Conservation (phyloP, 2,329 filamentous ascomycete genomes). For the Diplodia corticola region DNA sequence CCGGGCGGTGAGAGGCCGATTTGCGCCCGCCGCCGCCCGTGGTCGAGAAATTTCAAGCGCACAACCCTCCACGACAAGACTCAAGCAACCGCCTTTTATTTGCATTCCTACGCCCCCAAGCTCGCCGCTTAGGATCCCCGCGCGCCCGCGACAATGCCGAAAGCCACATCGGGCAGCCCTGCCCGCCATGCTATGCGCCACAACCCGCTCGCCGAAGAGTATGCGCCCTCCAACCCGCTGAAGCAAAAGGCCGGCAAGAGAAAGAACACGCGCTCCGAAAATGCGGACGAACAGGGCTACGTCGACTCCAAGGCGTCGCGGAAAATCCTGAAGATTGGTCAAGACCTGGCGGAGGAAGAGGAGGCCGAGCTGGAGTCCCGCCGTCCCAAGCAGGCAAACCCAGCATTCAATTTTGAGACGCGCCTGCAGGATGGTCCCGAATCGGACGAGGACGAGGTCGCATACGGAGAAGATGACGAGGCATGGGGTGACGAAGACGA, state of each 20-base stretch:
- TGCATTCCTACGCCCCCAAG: neutral
- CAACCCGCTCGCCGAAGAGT: slow-evolving; percentile 92
- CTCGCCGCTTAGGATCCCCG: neutral
- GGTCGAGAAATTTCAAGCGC: slow-evolving; percentile 22
- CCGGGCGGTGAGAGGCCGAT: slow-evolving; percentile 1
- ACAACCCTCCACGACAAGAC: neutral
- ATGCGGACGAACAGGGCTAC: slow-evolving; percentile 66
- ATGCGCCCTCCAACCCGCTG: slow-evolving; percentile 66
- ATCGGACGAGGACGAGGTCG: slow-evolving; percentile 51
- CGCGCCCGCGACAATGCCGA: slow-evolving; percentile 64
- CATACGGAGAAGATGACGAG: slow-evolving; percentile 50
- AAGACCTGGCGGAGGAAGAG: slow-evolving; percentile 84
- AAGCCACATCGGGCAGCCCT: slow-evolving; percentile 61
- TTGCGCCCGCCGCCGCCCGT: neutral
- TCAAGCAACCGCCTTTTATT: neutral
- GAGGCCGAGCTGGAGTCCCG: slow-evolving; percentile 50
- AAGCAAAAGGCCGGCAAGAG: slow-evolving; percentile 67
- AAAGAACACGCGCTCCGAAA: slow-evolving; percentile 59
- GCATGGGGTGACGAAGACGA: slow-evolving; percentile 75
- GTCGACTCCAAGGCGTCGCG: slow-evolving; percentile 86
- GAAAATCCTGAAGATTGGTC: slow-evolving; percentile 86
- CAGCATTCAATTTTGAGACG: slow-evolving; percentile 77
- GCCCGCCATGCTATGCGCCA: slow-evolving; percentile 68
- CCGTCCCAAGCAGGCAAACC: slow-evolving; percentile 52
- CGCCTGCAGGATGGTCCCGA: slow-evolving; percentile 60